Evolutionary conservation across 305 asterid species (phyloP).

Genomic region (Solanum chacoense): DNA sequence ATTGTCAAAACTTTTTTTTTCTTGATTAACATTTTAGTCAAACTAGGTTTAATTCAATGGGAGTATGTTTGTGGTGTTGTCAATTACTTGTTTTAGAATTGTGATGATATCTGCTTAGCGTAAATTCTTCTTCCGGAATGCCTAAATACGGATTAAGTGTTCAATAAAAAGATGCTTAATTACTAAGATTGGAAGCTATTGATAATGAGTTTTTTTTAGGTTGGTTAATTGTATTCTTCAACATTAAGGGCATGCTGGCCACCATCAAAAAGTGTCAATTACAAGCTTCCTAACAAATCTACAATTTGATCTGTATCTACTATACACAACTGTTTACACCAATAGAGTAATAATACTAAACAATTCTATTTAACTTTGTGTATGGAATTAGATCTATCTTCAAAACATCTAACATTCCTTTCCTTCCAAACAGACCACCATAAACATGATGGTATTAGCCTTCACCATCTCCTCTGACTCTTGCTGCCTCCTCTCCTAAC

Average conservation of each 20-base stretch:
- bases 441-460: not conserved
- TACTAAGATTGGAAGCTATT: not conserved
- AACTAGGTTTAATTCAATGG: not conserved
- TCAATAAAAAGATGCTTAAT: not conserved
- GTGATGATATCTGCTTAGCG: not conserved
- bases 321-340: not conserved
- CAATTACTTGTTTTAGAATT: not conserved
- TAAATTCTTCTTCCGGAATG: not conserved
- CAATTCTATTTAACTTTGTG: not conserved
- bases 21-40: not conserved
- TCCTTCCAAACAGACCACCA: not conserved
- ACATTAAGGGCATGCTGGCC: not conserved
- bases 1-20: not conserved
- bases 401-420: not conserved
- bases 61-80: not conserved
- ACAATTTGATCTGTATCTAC: not conserved
- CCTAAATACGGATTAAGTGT: not conserved
- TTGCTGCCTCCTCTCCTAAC: not conserved
- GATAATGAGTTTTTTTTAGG: not conserved
- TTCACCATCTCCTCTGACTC: not conserved
- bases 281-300: not conserved
- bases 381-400: not conserved
- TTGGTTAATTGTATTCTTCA: not conserved
- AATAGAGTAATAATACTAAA: not conserved
- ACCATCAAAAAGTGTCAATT: not conserved